Evolutionary conservation across 2,329 filamentous ascomycete species (phyloP).

Genomic region (Erysiphe neolycopersici): DNA sequence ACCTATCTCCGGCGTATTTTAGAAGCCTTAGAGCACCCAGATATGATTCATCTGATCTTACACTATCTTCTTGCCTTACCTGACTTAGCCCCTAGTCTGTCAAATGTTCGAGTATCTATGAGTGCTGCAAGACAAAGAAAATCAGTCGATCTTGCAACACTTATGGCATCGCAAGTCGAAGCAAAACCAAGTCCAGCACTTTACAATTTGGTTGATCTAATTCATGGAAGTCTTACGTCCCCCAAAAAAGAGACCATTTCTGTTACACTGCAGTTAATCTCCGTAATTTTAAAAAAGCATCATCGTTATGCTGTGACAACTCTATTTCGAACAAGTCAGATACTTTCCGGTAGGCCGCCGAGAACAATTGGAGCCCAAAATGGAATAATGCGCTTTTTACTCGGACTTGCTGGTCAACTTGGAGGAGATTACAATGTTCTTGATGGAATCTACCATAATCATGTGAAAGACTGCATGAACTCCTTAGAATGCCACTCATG

Average conservation of each 20-base stretch:
- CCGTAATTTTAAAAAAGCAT: slow-evolving; percentile 63
- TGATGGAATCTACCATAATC: slow-evolving; percentile 43
- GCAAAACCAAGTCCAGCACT: slow-evolving; percentile 52
- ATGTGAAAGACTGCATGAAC: slow-evolving; percentile 43
- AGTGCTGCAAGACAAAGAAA: slow-evolving; percentile 57
- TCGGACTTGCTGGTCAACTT: slow-evolving; percentile 38
- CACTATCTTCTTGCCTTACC: slow-evolving; percentile 74
- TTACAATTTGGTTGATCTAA: slow-evolving; percentile 81
- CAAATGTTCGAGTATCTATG: slow-evolving; percentile 21
- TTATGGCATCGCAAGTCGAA: slow-evolving; percentile 50
- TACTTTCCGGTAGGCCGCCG: slow-evolving; percentile 24
- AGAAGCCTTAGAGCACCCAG: slow-evolving; percentile 72
- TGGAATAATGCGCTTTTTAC: slow-evolving; percentile 45
- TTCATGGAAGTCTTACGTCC: slow-evolving; percentile 63
- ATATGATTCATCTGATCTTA: slow-evolving; percentile 81
- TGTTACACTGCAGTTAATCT: slow-evolving; percentile 67
- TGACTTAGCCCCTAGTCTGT: slow-evolving; percentile 18
- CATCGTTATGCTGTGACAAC: slow-evolving; percentile 64
- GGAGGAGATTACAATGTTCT: slow-evolving; percentile 38
- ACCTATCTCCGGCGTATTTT: slow-evolving; percentile 81
- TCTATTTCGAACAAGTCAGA: slow-evolving; percentile 38
- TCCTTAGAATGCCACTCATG: slow-evolving; percentile 48
- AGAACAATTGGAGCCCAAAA: slow-evolving; percentile 51
- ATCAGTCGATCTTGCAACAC: slow-evolving; percentile 64
- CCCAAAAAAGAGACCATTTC: slow-evolving; percentile 69